These are phyloP conservation scores for Solanum stenotomum DNA, from an alignment of 257 asterid species.

Conservation along the genomic window DNA sequence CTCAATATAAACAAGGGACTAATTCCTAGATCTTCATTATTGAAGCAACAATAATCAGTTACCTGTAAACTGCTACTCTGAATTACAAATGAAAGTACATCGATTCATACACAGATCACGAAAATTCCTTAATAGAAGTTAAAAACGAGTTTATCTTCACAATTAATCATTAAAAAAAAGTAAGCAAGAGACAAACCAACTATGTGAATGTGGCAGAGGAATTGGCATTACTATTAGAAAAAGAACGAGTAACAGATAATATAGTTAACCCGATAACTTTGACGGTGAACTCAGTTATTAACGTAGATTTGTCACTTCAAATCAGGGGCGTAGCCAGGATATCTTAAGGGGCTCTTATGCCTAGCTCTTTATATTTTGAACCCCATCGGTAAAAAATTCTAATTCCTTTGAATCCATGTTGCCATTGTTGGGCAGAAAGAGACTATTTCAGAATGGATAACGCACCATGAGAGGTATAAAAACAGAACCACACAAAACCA, in stretches of 20 bases:
- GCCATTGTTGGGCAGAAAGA: constrained; percentile 5
- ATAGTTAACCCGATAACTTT: not conserved
- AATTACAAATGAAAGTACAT: not conserved
- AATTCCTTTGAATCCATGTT: too few species aligned
- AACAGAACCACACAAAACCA: constrained; percentile 5
- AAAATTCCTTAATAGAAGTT: not conserved
- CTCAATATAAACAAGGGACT: not conserved
- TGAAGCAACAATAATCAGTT: not conserved
- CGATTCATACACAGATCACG: not conserved
- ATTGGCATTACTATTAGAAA: not conserved
- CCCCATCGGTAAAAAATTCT: not conserved
- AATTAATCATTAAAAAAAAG: not conserved
- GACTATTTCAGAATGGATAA: not conserved
- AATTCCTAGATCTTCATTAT: not conserved
- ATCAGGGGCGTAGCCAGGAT: too few species aligned
- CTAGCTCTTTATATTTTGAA: too few species aligned
- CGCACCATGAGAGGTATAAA: not conserved
- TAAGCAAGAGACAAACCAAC: not conserved
- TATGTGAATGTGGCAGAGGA: not conserved
- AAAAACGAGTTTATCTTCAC: not conserved
- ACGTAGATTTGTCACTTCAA: too few species aligned
- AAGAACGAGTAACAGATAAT: not conserved
- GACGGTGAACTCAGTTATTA: too few species aligned
- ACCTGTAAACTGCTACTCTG: not conserved
- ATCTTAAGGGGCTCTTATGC: too few species aligned